These are phyloP conservation scores for Croton laevigatus DNA, from an alignment of 441 rosid genomes.

Conservation along the genomic window DNA sequence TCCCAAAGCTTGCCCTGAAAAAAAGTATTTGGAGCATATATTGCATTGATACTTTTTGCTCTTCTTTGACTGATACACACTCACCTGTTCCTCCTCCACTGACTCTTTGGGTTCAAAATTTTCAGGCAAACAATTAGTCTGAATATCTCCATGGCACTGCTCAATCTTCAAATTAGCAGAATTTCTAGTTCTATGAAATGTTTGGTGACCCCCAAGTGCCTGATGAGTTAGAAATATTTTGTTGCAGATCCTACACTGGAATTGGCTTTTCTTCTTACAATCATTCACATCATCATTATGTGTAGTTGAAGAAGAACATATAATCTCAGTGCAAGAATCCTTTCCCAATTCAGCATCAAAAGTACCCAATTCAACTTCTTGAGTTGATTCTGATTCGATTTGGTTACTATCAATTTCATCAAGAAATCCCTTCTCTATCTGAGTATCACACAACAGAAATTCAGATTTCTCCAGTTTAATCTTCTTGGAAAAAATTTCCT, in stretches of 20 bases:
- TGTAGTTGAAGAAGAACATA: conserved; percentile 19
- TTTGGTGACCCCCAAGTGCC: conserved; percentile 75
- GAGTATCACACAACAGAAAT: conserved; percentile 17
- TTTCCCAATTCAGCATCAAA: conserved; percentile 22
- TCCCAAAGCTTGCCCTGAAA: conserved; percentile 60
- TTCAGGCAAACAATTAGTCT: conserved; percentile 23
- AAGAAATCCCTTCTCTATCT: conserved; percentile 13
- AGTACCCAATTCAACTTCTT: conserved; percentile 22
- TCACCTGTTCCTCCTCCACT: conserved; percentile 22
- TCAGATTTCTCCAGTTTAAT: conserved; percentile 17
- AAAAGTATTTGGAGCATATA: conserved; percentile 39
- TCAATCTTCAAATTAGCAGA: conserved; percentile 22
- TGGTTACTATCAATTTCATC: conserved; percentile 11
- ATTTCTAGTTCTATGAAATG: conserved; percentile 38
- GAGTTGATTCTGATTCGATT: conserved; percentile 20
- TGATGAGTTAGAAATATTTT: conserved; percentile 44
- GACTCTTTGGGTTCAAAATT: conserved; percentile 19
- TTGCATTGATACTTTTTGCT: conserved; percentile 39
- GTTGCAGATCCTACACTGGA: conserved; percentile 49
- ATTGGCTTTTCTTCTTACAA: conserved; percentile 26
- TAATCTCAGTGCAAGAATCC: conserved; percentile 21
- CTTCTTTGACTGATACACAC: conserved; percentile 20
- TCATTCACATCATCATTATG: conserved; percentile 20
- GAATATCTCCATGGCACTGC: conserved; percentile 14
- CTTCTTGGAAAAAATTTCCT: conserved; percentile 15